Evolutionary conservation across 495 filamentous ascomycete species (phyloP), one percentile per base, ranked within the genome.

Genomic region (Lasiosphaeria miniovina): DNA sequence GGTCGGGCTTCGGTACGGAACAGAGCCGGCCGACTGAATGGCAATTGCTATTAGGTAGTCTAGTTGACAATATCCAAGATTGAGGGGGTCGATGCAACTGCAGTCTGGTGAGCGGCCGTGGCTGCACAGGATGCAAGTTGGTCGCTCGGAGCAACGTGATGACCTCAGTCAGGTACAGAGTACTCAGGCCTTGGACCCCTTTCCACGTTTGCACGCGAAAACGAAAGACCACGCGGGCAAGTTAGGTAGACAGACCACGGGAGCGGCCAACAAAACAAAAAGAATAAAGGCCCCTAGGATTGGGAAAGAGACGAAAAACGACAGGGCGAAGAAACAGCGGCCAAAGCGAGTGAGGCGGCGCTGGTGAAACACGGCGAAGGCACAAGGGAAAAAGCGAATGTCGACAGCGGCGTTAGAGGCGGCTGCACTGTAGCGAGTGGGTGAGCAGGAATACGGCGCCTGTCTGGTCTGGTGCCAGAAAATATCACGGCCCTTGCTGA

Each of bases 321-420:
- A 74, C 67, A 68, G 74, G 66, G 69, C 52, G 62, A 74, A 71
- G 61, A 68, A 68, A 70, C 74, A 74, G 43, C 4, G 43, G 12
- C 75, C 74, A 77, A 70, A 82, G 72, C 80, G 78, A 81, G 71
- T 79, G 77, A 82, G 69, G 68, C 65, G 65, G 69, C 24, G 24
- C 60, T 59, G 52, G 49, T 61, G 53, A 53, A 62, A 55, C 33
- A 71, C 2, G 15, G 15, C 43, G 43, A 60, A 62, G 54, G 57
- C 50, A 61, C 71, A 71, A 62, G 67, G 69, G 65, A 62, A 69
- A 61, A 60, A 63, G 63, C 63, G 57, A 62, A 69, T 55, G 60
- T 65, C 49, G 46, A 65, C 55, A 61, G n/a, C 34, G 15, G 35
- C 35, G 53, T 50, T 31, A 24, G 48, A 50, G 31, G 36, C 15